A percentile compares a stretch with the other conserved stretches of the same genome.
phyloP scores from a whole-genome alignment of 2,329 filamentous ascomycete genomes.

The Claviceps lovelessii region DNA sequence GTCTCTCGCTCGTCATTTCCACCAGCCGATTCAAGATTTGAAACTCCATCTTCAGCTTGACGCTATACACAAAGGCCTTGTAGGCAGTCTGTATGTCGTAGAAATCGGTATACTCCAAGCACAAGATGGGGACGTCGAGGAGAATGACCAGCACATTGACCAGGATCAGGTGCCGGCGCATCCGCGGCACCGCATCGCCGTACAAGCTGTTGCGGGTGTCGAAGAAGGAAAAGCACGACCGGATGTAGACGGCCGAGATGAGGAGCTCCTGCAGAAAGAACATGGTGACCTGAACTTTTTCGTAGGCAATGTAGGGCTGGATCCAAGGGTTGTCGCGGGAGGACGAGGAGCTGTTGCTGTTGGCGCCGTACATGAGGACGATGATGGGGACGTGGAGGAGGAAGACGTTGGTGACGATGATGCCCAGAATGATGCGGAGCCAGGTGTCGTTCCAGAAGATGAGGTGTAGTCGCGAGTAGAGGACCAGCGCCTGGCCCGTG shows the following conservation, averaged over 20 bases:
- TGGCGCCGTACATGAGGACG: slow-evolving; percentile 39
- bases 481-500: slow-evolving; percentile 43
- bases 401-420: slow-evolving; percentile 42
- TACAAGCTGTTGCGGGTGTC: slow-evolving; percentile 18
- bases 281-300: slow-evolving; percentile 38
- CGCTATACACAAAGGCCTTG: slow-evolving; percentile 18
- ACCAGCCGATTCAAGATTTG: slow-evolving; percentile 19
- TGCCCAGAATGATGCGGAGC: slow-evolving; percentile 34
- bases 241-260: slow-evolving; percentile 37
- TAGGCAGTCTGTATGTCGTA: slow-evolving; percentile 18
- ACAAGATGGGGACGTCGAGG: slow-evolving; percentile 24
- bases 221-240: slow-evolving; percentile 32
- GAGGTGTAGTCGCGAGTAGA: slow-evolving; percentile 48
- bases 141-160: slow-evolving; percentile 27
- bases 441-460: slow-evolving; percentile 34
- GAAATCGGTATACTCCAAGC: slow-evolving; percentile 14
- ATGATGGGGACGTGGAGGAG: slow-evolving; percentile 40
- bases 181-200: slow-evolving; percentile 12
- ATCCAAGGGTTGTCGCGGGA: slow-evolving; percentile 3
- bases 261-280: slow-evolving; percentile 41
- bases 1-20: slow-evolving; percentile 9
- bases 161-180: slow-evolving; percentile 22
- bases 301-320: slow-evolving; percentile 26
- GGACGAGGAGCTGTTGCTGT: slow-evolving; percentile 12
- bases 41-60: slow-evolving; percentile 21